phyloP scores from a whole-genome alignment of 2,329 filamentous ascomycete species.

The Sarocladiaceae sp. region DNA sequence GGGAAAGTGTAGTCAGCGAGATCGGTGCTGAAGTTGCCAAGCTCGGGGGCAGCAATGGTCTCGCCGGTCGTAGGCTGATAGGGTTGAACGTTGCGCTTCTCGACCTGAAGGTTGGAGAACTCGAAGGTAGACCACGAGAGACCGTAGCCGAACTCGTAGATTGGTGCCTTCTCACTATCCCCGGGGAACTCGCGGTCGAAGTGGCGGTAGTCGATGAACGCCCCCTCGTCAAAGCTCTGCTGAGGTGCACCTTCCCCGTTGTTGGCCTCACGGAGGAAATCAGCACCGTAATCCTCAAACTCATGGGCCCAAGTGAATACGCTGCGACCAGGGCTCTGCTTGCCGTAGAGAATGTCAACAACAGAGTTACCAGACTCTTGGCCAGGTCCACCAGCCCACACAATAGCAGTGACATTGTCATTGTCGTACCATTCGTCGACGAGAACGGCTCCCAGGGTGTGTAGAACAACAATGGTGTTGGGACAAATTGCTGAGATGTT shows the following conservation, averaged over 20 bases:
- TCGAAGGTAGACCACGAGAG: slow-evolving; percentile 74
- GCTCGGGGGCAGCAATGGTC: slow-evolving; percentile 54
- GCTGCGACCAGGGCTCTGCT: slow-evolving; percentile 69
- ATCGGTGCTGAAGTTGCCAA: slow-evolving; percentile 55
- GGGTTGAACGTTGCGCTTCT: slow-evolving; percentile 38
- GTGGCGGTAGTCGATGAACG: slow-evolving; percentile 65
- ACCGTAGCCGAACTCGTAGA: slow-evolving; percentile 78
- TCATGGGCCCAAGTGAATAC: slow-evolving; percentile 74
- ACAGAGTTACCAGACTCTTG: slow-evolving; percentile 79
- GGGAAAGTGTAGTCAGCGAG: slow-evolving; percentile 65
- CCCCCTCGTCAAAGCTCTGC: slow-evolving; percentile 66
- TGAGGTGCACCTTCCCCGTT: slow-evolving; percentile 62
- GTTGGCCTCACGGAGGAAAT: slow-evolving; percentile 63
- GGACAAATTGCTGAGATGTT: slow-evolving; percentile 71
- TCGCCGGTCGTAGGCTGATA: slow-evolving; percentile 57
- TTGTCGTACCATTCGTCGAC: slow-evolving; percentile 68
- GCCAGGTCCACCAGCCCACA: slow-evolving; percentile 77
- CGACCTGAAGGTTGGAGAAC: slow-evolving; percentile 61
- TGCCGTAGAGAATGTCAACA: slow-evolving; percentile 76
- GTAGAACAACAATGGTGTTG: slow-evolving; percentile 90
- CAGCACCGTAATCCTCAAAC: slow-evolving; percentile 60
- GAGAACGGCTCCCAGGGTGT: slow-evolving; percentile 75
- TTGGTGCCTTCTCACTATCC: slow-evolving; percentile 43
- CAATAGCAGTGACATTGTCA: slow-evolving; percentile 74
- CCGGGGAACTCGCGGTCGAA: slow-evolving; percentile 55